Base-by-base conservation (phyloP, 208 protist species). In the Trypanosoma vivax region DNA sequence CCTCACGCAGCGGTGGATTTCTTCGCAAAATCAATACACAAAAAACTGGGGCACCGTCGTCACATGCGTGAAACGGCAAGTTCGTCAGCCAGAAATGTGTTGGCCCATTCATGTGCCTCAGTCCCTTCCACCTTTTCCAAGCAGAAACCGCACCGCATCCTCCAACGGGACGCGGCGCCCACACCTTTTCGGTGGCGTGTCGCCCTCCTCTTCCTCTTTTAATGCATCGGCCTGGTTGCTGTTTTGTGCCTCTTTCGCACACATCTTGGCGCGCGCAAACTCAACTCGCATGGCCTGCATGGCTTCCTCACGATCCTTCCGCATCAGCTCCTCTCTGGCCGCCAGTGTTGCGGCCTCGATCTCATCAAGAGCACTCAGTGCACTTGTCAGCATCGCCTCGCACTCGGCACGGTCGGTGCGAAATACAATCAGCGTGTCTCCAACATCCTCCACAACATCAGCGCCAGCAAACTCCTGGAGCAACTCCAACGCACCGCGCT, bases 401-500 rank as follows among this genome's bases (percentile, higher is more conserved):
- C 31, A 37, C 51, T 13, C 51, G 3, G 14, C 52, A 13, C 24
- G 34, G 34, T 53, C 41, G 21, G 34, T 27, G 4, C 50, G 38
- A n/a, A 62, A 11, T 3, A 60, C 24, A 5, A 58, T 39, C 18
- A 18, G n/a, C 11, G 49, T 39, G 19, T 53, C 54, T 5, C 18
- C 33, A 24, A 33, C 35, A 27, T 57, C 50, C 42, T 69, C 62
- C 30, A 48, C 35, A 23, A 57, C 6, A 19, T 58, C 43, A 10
- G 57, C 79, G 0, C 51, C 60, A 3, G 70, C 76, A n/a, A 58
- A 71, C 41, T 70, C 58, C 10, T 72, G 29, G 0, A 87, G 65
- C 23, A 82, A 48, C 47, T 88, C 79, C n/a, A 88, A 38, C 0
- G 61, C 79, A 5, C 79, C 79, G 11, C 72, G 67, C 62, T 88